Conservation (phyloP, 179 eudicot genomes). For the Silene vulgaris region DNA sequence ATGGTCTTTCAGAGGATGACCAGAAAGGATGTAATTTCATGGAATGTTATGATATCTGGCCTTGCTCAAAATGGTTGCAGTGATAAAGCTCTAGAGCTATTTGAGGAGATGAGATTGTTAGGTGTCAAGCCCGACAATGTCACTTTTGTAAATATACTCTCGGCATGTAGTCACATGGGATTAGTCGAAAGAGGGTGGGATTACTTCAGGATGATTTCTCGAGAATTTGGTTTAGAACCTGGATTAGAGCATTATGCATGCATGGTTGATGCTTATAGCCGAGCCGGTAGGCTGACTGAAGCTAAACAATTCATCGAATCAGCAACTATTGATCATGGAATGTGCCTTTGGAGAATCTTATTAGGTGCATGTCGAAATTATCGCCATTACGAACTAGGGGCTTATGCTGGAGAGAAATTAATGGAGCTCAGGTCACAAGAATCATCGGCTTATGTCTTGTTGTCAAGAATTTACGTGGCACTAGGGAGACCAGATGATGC, state of each 20-base stretch:
- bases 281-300: conserved; percentile 56
- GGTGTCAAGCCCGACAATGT: conserved; percentile 64
- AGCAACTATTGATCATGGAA: conserved; percentile 52
- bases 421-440: conserved; percentile 62
- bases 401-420: conserved; percentile 68
- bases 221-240: conserved; percentile 39
- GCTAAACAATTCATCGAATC: conserved; percentile 61
- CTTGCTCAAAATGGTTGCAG: conserved; percentile 69
- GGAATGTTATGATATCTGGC: conserved; percentile 85
- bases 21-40: conserved; percentile 59
- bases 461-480: conserved; percentile 55
- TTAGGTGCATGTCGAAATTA: conserved; percentile 57
- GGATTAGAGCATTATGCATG: conserved; percentile 65
- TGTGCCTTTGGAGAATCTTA: conserved; percentile 61
- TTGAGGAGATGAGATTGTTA: conserved; percentile 51
- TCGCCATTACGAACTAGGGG: conserved; percentile 55
- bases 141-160: conserved; percentile 64
- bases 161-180: conserved; percentile 77
- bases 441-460: conserved; percentile 61
- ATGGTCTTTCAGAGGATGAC: conserved; percentile 48
- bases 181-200: conserved; percentile 46
- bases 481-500: conserved; percentile 54
- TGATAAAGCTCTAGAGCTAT: conserved; percentile 47
- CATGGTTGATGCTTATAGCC: conserved; percentile 66
- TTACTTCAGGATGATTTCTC: conserved; percentile 44